Evolutionary conservation across 2,329 filamentous ascomycete genomes (phyloP), one percentile per base, ranked within the genome.

Genomic region (Fusarium sarcochroum): DNA sequence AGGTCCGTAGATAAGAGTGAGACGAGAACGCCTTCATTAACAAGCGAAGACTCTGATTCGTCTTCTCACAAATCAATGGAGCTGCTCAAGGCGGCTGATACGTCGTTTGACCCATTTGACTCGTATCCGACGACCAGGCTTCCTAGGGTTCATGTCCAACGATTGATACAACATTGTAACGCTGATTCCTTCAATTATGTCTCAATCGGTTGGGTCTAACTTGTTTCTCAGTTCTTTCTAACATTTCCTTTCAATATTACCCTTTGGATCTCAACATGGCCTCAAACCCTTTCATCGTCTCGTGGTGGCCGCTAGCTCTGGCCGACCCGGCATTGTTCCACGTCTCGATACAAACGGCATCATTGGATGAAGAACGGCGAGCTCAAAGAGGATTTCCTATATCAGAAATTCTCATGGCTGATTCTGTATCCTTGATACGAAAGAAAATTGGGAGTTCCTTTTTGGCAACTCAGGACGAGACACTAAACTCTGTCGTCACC

Each of bases 241-340:
- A 84, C 44, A 88, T 89, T 46, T 85, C 86, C 0, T 89, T 89
- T 50, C 83, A 88, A 64, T 89, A 88, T 69, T 89, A 89, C 68
- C 87, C 86, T 1, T 77, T 88, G 20, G 87, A 89, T 51, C 76
- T 87, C 9, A 82, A 79, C 61, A 70, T 80, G n/a, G 74, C 75
- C 0, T 86, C 86, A 9, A 89, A 89, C 66, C 86, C 86, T 0
- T 89, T 89, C 62, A 76, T 89, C 18, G 76, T 87, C 8, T 87
- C 85, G 0, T 89, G 87, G 87, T 89, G 87, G 86, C 87, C 87
- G 1, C 78, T 85, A 1, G 86, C 86, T 1, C 79, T 89, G 1
- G 82, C 79, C 1, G 86, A 89, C 56, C 85, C 86, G 0, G 85
- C 85, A 6, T 69, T 89, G 1, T 89, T 89, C 54, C 85, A 89